A percentile compares a stretch with the other conserved stretches of the same genome.
Conservation (phyloP, 2,329 filamentous ascomycete species). For the Fusarium mundagurra region DNA sequence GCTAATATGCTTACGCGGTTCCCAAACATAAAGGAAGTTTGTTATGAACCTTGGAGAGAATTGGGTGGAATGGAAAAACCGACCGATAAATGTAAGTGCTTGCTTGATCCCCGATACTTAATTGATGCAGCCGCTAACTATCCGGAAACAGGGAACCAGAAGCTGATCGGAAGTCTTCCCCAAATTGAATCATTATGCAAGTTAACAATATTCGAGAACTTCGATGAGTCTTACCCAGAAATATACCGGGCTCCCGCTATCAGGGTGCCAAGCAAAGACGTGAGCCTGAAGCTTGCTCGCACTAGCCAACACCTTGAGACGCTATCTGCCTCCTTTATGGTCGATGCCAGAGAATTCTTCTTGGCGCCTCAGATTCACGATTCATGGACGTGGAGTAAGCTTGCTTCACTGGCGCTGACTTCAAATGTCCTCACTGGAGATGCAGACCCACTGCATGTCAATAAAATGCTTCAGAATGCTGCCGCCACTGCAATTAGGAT, state of each 20-base stretch:
- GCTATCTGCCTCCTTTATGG: slow-evolving; percentile 48
- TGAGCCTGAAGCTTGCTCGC: slow-evolving; percentile 44
- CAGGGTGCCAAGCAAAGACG: slow-evolving; percentile 33
- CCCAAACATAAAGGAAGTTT: slow-evolving; percentile 50
- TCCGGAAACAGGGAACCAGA: slow-evolving; percentile 35
- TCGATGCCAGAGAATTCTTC: slow-evolving; percentile 48
- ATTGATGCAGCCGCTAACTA: slow-evolving; percentile 31
- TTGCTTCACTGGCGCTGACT: slow-evolving; percentile 47
- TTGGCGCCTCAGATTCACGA: slow-evolving; percentile 6
- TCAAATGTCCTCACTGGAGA: slow-evolving; percentile 41
- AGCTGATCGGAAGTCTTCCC: slow-evolving; percentile 43
- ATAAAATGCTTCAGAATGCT: slow-evolving; percentile 42
- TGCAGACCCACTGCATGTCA: slow-evolving; percentile 29
- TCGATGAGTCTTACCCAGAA: slow-evolving; percentile 43
- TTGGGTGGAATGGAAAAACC: slow-evolving; percentile 27
- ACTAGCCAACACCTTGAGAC: slow-evolving; percentile 43
- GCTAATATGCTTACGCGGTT: slow-evolving; percentile 48
- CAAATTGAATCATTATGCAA: slow-evolving; percentile 35
- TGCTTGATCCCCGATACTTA: slow-evolving; percentile 7
- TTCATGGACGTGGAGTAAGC: slow-evolving; percentile 45
- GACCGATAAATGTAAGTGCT: slow-evolving; percentile 46
- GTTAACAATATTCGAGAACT: slow-evolving; percentile 50
- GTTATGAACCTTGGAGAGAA: slow-evolving; percentile 53
- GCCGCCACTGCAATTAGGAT: slow-evolving; percentile 42
- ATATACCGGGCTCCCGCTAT: slow-evolving; percentile 12